A percentile compares a stretch with the other conserved stretches of the same genome.
Conservation (phyloP, 352 stramenopile species). For the Globisporangium acanthophoron region DNA sequence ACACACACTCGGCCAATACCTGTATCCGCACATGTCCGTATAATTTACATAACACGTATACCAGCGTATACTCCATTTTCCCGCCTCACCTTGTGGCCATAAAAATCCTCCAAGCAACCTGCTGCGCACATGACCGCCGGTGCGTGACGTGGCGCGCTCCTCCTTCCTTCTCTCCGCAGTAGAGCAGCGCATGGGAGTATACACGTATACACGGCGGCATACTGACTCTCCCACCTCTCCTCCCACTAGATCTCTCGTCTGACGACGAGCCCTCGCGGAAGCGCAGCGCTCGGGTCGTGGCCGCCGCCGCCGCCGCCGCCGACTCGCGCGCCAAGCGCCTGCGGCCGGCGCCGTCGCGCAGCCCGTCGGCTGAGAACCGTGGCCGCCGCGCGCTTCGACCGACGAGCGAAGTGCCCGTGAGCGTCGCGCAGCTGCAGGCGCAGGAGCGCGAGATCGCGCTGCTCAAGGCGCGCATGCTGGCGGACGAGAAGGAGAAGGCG, state of each 20-base stretch:
- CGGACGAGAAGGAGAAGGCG: slow-evolving; percentile 10
- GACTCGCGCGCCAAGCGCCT: neutral
- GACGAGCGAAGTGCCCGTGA: slow-evolving; percentile 23
- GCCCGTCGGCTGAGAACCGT: slow-evolving; percentile 1
- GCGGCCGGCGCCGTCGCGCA: slow-evolving; percentile 2
- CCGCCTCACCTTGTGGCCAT: too few relatives aligned
- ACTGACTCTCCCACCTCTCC: neutral
- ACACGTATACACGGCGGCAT: too few relatives aligned
- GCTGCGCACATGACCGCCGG: too few relatives aligned
- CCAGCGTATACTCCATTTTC: too few relatives aligned
- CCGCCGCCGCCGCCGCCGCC: neutral
- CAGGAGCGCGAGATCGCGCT: slow-evolving; percentile 47
- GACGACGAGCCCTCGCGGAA: neutral
- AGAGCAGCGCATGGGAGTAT: too few relatives aligned
- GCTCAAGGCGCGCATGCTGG: slow-evolving; percentile 25
- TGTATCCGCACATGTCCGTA: too few relatives aligned
- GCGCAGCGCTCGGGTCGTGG: neutral
- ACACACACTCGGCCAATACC: too few relatives aligned
- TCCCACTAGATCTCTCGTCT: neutral
- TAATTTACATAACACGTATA: too few relatives aligned
- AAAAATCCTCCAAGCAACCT: too few relatives aligned
- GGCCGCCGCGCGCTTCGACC: neutral
- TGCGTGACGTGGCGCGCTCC: too few relatives aligned
- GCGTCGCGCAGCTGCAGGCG: slow-evolving; percentile 48
- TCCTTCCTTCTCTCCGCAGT: too few relatives aligned